Evolutionary conservation across 306 rosid genomes (phyloP).

Genomic region (Oxytropis ochrocephala): DNA sequence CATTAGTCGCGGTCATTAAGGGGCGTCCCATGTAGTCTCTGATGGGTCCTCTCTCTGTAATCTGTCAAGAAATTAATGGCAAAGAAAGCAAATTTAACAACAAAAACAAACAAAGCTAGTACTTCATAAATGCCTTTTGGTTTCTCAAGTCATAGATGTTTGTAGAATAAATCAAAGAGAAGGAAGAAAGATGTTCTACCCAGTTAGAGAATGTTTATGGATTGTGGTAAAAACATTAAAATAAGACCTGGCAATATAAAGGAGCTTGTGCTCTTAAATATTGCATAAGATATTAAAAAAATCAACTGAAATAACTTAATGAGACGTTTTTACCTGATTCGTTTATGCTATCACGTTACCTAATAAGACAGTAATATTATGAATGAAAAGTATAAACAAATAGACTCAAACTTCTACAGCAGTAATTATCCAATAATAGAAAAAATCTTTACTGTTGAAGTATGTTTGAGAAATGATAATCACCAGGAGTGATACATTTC

Average conservation of each 20-base stretch:
- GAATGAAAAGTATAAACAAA: too few species aligned
- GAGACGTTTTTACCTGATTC: too few species aligned
- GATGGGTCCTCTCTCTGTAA: slow-evolving; percentile 54
- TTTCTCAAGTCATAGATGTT: neutral
- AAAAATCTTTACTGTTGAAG: neutral
- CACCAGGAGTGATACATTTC: neutral
- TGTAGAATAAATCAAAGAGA: neutral
- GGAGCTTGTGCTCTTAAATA: neutral
- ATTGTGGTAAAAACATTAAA: neutral
- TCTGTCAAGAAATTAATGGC: slow-evolving; percentile 31
- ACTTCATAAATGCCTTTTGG: neutral
- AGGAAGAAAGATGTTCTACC: neutral
- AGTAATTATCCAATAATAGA: neutral
- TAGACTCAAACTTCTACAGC: neutral
- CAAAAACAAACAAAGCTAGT: neutral
- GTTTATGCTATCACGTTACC: neutral
- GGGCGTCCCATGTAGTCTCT: slow-evolving; percentile 68
- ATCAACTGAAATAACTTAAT: neutral
- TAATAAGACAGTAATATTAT: neutral
- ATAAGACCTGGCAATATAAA: neutral
- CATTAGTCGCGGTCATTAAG: slow-evolving; percentile 54
- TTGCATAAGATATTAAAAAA: too few species aligned
- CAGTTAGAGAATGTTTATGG: neutral
- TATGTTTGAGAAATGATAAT: neutral
- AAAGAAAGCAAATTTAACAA: slow-evolving; percentile 1